Evolutionary conservation across 2,329 filamentous ascomycete species (phyloP), one percentile per base, ranked within the genome.

Genomic region (Colletotrichum zoysiae): DNA sequence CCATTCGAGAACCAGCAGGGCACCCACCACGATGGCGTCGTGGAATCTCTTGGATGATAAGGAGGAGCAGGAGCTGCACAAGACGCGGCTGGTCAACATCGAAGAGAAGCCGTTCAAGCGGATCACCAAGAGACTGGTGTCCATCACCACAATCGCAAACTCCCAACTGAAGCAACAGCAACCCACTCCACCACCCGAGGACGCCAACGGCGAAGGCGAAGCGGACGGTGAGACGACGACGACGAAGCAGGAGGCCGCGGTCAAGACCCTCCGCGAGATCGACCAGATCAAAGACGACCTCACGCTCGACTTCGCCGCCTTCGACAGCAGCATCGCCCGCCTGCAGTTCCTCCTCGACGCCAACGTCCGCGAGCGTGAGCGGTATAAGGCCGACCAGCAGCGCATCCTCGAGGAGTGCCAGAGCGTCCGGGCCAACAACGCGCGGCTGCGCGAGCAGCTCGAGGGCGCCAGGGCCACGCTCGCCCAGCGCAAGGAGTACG

Each of bases 91-190:
- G 5, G 88, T 98, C 48, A 93, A 93, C 74, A 92, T 98, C 73
- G 95, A 98, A 85, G 94, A 97, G 79, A 95, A 95, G 70, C 94
- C 95, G 0, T 98, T 97, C 85, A 94, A 94, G 81, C 92, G 95
- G 73, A 90, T 98, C 71, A 93, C 93, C 30, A 95, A 95, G 82
- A 92, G 93, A 42, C 89, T 98, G 11, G 86, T 93, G 6, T 87
- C 89, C 30, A 88, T 92, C 20, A 89, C 90, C 65, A 89, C 91
- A 26, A 86, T 94, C 40, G 86, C 92, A 23, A 84, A 86, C 71
- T 77, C 80, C 11, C 83, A 82, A 65, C 85, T 85, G 57, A 86
- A 85, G 55, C 86, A 89, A 46, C 86, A 89, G 46, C 86, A 89
- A 6, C 87, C 88, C 23, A 92, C 92, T 2, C 92, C 92, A 59